These are phyloP conservation scores for Tillandsia fasciculata DNA, from an alignment of 176 grass and related monocot genomes.

Conservation along the genomic window DNA sequence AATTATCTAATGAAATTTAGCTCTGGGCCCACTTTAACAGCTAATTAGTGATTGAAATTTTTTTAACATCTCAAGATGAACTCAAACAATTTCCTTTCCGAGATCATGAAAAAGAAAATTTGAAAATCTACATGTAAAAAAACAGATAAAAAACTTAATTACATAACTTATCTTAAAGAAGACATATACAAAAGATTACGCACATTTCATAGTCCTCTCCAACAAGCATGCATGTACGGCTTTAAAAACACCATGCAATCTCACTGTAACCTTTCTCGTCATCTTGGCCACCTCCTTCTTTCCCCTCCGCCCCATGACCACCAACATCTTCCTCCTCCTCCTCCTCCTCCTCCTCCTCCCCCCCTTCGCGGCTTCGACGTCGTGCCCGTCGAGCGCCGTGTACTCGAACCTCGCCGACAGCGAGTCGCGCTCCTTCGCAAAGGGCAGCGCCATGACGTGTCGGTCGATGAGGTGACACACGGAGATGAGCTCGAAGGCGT, in stretches of 20 bases:
- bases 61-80: too few species aligned
- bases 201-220: not conserved
- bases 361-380: too few species aligned
- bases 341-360: not conserved
- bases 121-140: too few species aligned
- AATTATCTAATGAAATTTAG: too few species aligned
- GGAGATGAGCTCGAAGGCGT: slow-evolving; percentile 4
- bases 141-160: too few species aligned
- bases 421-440: not conserved
- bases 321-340: not conserved
- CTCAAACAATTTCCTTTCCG: too few species aligned
- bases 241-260: not conserved
- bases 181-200: not conserved
- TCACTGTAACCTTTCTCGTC: not conserved
- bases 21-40: too few species aligned
- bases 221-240: not conserved
- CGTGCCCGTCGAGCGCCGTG: not conserved
- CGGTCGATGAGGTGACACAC: not conserved
- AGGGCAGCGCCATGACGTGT: not conserved
- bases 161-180: not conserved
- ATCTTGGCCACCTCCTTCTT: slow-evolving; percentile 1
- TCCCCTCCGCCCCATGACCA: not conserved
- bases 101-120: too few species aligned
- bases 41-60: too few species aligned
- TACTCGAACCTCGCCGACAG: not conserved